Base-by-base conservation (phyloP, 2,329 filamentous ascomycete genomes). In the Fusarium pilosicola region DNA sequence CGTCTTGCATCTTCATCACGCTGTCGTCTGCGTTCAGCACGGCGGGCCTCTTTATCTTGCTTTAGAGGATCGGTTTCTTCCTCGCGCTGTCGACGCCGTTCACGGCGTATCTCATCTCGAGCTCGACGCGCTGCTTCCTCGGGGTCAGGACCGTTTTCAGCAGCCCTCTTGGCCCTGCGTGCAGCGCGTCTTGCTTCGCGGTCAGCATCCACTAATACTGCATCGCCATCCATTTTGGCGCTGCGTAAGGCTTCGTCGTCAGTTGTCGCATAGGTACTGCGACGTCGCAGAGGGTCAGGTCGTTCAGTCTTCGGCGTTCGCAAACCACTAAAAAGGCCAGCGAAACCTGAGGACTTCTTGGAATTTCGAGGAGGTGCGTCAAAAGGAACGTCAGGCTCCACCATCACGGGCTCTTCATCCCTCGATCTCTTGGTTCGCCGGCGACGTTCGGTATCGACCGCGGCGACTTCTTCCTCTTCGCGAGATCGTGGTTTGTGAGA, bases 291-390 rank as follows among this genome's bases (percentile, higher is more conserved):
- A 22, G 76, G 76, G 17, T 80, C 79, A 57, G 76, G 76, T 57
- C 80, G 78, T 48, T 87, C 85, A 18, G 84, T 75, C 70, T 84
- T 85, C 14, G 86, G 81, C 55, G 85, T 85, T 70, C 86, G 86
- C 20, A 91, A 80, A 36, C 89, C 89, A 57, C 90, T 89, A 73
- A 95, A 90, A 11, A 94, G 84, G 34, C 89, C 87, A 32, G 87
- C 85, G 30, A 92, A 81, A 8, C 87, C 88, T 78, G 85, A 63
- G 7, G 74, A 86, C 77, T 87, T 90, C 55, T 88, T 88, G 8
- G 85, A 83, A 34, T 78, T 78, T 41, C 83, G 81, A 62, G 80
- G 57, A 15, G 82, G 79, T 2, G 75, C 76, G 9, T 83, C 83
- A 11, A 74, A 74, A 6, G 80, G 80, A 22, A 75, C 78, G 26